phyloP scores from a whole-genome alignment of 352 stramenopile genomes.

The Thraustochytrium striatum region DNA sequence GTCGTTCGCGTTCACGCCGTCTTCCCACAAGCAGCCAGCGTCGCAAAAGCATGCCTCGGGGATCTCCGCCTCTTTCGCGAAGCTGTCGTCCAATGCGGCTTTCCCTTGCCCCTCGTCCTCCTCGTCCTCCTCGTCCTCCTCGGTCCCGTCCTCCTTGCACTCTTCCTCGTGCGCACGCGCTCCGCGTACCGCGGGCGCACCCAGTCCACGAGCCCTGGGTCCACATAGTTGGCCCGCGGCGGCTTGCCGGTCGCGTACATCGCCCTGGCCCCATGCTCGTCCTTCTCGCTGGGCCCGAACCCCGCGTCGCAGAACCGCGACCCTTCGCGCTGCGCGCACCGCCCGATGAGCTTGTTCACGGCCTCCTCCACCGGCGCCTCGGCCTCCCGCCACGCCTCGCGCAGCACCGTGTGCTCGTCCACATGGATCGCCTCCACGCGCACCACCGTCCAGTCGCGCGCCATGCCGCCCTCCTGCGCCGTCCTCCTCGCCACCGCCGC shows the following conservation, averaged over 20 bases:
- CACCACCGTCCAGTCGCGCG: slow-evolving; percentile 14
- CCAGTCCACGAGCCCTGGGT: slow-evolving; percentile 46
- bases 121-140: slow-evolving; percentile 51
- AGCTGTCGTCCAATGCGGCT: slow-evolving; percentile 9
- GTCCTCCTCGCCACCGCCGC: too few relatives aligned
- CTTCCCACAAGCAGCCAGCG: slow-evolving; percentile 67
- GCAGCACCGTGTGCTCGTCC: slow-evolving; percentile 17
- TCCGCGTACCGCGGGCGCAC: slow-evolving; percentile 50
- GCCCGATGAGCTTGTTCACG: slow-evolving; percentile 65
- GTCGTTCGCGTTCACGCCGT: slow-evolving; percentile 60
- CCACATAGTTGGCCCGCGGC: slow-evolving; percentile 47
- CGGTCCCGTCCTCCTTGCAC: slow-evolving; percentile 8
- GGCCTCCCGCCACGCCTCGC: neutral
- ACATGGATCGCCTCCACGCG: slow-evolving; percentile 17
- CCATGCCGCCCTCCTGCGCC: neutral
- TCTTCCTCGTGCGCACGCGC: neutral
- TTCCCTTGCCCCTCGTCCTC: slow-evolving; percentile 56
- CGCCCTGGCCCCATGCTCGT: slow-evolving; percentile 63
- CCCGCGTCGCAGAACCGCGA: slow-evolving; percentile 71
- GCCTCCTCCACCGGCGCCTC: slow-evolving; percentile 71
- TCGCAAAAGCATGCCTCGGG: slow-evolving; percentile 63
- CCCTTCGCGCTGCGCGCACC: slow-evolving; percentile 54
- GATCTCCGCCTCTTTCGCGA: slow-evolving; percentile 1
- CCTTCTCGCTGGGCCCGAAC: slow-evolving; percentile 66
- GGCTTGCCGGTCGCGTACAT: slow-evolving; percentile 56